Evolutionary conservation across 345 rosid genomes (phyloP), one percentile per base, ranked within the genome.

Genomic region (Pseudoturritis turrita): DNA sequence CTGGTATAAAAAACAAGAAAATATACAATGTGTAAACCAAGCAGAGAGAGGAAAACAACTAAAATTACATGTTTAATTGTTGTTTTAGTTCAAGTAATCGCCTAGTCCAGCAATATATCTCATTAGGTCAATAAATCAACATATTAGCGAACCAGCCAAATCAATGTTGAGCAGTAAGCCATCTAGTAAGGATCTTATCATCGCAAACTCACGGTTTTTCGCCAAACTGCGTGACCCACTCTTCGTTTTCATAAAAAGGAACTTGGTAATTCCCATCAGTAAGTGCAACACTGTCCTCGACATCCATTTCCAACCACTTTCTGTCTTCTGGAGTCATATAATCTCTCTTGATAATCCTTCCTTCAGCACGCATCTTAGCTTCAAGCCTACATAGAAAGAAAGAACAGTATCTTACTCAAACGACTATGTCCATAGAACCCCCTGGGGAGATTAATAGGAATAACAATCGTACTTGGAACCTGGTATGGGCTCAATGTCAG

Each of bases 241-340:
- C 89, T 44, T 90, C 81, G 36, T 79, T 83, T 81, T 93, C 96
- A 53, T 90, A 88, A 72, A 80, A 87, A 25, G 98, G 98, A 31
- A 85, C 78, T 80, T 86, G 80, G 78, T 68, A 83, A 18, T 63
- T 54, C 11, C 83, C 89, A 4, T 62, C 83, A 57, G 86, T 77
- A 45, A 90, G 74, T 45, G 46, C 80, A 41, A 88, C 15, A 68
- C 83, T 83, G 71, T 93, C 98, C 79, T 93, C 98, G 44, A 93
- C 83, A 83, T 93, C 98, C 93, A 82, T 88, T 85, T 93, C 93
- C 78, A 90, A 78, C 98, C 97, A 93, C 80, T 89, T 73, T 76
- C 79, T 87, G 79, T 93, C 98, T 81, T 93, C 97, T 10, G 91
- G 93, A 65, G 73, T 65, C 97, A 93, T 87, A 70, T 78, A 88